Base-by-base conservation (phyloP, 2,329 filamentous ascomycete species). In the Hypomyces rosellus region DNA sequence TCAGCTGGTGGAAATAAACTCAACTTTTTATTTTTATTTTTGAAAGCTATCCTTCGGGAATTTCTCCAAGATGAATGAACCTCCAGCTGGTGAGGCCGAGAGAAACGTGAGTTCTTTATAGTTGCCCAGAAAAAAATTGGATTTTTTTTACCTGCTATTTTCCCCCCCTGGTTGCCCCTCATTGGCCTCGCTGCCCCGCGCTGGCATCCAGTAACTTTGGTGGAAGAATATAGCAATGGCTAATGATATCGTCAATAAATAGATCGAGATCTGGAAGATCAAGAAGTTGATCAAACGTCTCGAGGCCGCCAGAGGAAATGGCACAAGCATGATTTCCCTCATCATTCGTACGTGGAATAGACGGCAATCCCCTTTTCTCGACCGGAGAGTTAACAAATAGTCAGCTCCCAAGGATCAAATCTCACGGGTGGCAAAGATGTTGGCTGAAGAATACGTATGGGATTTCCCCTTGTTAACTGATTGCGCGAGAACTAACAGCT, bases 281-380 rank as follows among this genome's bases (percentile, higher is more conserved):
- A 99, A 99, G 82, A 99, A 99, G 80, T 79, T 99, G 68, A 96
- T 99, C 76, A 99, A 97, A 77, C 88, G 93, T 65, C 89, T 99
- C 64, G 93, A 97, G 74, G 88, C 89, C 56, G 95, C 95, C 62
- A 83, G 95, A 70, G 93, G 93, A 70, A 99, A 99, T 82, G 93
- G 93, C 76, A 99, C 93, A 58, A 92, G 86, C 77, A 99, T 99
- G 93, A 99, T 99, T 74, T 97, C 92, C 58, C 82, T 99, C 73
- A 96, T 99, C 65, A 97, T 99, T 67, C 93, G 89, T 95, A 77
- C 66, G 88, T 76, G 50, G 7, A 8, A 30, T 11, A 30, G 25
- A 11, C 9, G 13, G 15, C 15, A 20, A 13, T 52, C 48, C 45
- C n/a, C n/a, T n/a, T 39, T 46, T 45, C 34, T 16, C 25, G 18